Percentiles rank a stretch among this genome's conserved stretches.
phyloP scores from a whole-genome alignment of 768 basidiomycete genomes.

The Rickenella mellea region DNA sequence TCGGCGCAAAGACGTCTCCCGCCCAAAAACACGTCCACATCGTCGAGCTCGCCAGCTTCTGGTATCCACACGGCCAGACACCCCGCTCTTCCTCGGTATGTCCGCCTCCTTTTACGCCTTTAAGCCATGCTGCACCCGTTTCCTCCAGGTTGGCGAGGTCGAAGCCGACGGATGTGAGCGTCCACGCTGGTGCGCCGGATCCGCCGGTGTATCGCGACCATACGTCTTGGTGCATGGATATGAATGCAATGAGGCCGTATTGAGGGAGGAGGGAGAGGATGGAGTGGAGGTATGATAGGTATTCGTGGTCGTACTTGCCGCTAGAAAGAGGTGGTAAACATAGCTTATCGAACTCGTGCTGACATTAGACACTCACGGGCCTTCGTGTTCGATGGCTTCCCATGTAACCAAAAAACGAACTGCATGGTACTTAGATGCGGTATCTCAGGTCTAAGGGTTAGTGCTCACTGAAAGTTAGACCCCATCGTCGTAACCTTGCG shows the following conservation, averaged over 20 bases:
- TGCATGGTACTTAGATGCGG: constrained; percentile 18
- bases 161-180: constrained; percentile 77
- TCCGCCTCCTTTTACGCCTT: constrained; percentile 69
- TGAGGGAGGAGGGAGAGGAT: constrained; percentile 62
- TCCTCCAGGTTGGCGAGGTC: constrained; percentile 73
- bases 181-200: constrained; percentile 96
- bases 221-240: constrained; percentile 88
- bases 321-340: constrained; percentile 25
- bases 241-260: constrained; percentile 65
- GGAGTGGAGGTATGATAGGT: constrained; percentile 66
- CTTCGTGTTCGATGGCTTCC: constrained; percentile 94
- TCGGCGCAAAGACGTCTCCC: constrained; percentile 78
- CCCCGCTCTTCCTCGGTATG: constrained; percentile 72
- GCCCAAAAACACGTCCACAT: constrained; percentile 97
- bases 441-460: neutral
- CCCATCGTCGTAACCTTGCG: constrained; percentile 74
- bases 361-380: constrained; percentile 52
- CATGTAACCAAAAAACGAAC: constrained; percentile 92
- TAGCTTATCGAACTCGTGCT: neutral
- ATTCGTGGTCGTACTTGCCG: constrained; percentile 76
- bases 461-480: constrained; percentile 72
- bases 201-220: constrained; percentile 95
- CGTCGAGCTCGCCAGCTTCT: constrained; percentile 85
- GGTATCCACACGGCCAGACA: constrained; percentile 89
- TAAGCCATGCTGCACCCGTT: constrained; percentile 80